phyloP scores from a whole-genome alignment of 2,329 filamentous ascomycete genomes.

The Alternaria novae-zelandiae region DNA sequence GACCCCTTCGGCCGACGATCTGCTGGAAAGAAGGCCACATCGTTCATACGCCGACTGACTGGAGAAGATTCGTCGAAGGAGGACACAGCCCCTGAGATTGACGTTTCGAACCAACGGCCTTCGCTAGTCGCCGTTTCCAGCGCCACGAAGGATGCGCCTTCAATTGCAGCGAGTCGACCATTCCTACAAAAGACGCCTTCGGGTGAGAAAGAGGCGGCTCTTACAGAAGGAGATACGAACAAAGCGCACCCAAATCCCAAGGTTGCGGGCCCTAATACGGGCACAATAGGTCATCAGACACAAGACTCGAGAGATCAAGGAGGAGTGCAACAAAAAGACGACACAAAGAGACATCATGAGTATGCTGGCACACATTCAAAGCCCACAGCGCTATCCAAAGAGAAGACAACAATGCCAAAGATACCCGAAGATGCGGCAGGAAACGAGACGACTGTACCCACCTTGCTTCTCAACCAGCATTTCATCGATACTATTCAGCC shows the following conservation, averaged over 20 bases:
- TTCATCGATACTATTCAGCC: background rate
- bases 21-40: slow-evolving; percentile 16
- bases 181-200: background rate
- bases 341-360: background rate
- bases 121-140: background rate
- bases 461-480: background rate
- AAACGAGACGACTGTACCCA: background rate
- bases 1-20: slow-evolving; percentile 35
- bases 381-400: background rate
- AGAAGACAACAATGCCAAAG: background rate
- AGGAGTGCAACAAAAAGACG: background rate
- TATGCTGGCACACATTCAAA: too few relatives aligned
- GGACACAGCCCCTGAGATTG: background rate
- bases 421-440: too few relatives aligned
- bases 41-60: slow-evolving; percentile 37
- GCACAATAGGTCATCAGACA: too few relatives aligned
- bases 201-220: background rate
- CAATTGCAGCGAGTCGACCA: background rate
- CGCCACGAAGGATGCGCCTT: background rate
- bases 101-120: background rate
- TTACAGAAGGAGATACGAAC: background rate
- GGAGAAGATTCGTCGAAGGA: slow-evolving; percentile 15
- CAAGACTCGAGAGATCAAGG: background rate
- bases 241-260: background rate
- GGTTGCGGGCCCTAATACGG: too few relatives aligned